These are phyloP conservation scores for Auriscalpium microsporum DNA, from an alignment of 768 basidiomycete genomes.

Conservation along the genomic window DNA sequence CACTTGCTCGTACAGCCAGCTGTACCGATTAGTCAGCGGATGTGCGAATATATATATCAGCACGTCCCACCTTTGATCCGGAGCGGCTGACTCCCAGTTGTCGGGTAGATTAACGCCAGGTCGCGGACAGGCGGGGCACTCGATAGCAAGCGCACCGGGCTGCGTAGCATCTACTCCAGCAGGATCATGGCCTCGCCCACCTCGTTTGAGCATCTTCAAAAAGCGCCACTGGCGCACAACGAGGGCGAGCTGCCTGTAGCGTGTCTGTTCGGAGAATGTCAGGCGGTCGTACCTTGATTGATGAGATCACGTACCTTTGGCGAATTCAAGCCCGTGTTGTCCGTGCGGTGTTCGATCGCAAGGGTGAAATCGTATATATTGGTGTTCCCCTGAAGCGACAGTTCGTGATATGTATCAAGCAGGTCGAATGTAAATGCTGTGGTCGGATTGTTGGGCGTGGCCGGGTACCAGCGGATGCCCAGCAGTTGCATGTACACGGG, in stretches of 20 bases:
- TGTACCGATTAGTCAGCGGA: too few relatives aligned
- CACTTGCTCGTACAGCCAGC: too few relatives aligned
- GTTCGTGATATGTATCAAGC: not conserved
- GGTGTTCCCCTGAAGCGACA: not conserved
- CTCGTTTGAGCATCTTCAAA: conserved; percentile 2
- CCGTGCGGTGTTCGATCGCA: not conserved
- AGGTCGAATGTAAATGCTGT: not conserved
- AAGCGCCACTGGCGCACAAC: conserved; percentile 1
- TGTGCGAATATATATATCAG: too few relatives aligned
- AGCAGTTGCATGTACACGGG: not conserved
- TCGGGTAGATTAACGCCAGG: conserved; percentile 3
- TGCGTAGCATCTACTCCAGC: not conserved
- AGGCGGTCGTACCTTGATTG: not conserved
- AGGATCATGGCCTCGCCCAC: conserved; percentile 1
- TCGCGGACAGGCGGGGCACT: conserved; percentile 11
- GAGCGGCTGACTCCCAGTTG: not conserved
- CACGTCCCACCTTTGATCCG: too few relatives aligned
- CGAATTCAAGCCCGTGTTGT: not conserved
- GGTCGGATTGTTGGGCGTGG: not conserved
- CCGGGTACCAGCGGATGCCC: not conserved
- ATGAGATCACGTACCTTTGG: not conserved
- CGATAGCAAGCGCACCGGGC: not conserved
- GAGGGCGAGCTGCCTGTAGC: not conserved
- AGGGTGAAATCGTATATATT: not conserved
- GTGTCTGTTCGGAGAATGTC: not conserved